Base-by-base conservation (phyloP, 2,329 filamentous ascomycete genomes). In the Corniculantispora saksenae region DNA sequence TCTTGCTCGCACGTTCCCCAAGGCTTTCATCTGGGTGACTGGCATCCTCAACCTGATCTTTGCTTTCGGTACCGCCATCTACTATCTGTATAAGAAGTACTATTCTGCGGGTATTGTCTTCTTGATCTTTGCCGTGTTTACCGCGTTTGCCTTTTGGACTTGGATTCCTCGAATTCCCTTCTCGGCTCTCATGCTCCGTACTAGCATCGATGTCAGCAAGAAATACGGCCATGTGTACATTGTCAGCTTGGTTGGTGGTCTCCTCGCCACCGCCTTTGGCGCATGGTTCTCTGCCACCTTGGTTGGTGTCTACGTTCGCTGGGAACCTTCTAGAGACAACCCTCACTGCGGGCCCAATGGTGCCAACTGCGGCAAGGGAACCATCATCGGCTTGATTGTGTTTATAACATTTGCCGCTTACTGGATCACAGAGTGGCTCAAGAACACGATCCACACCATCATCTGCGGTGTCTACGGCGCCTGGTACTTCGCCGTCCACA, bases 81-180 rank as follows among this genome's bases (percentile, higher is more conserved):
- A 93, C 78, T 97, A 97, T 82, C 86, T 97, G 53, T 88, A 84
- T 66, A 83, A 87, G 51, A 85, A 85, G 65, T 92, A 94, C 75
- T 97, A 89, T 79, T 91, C 89, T 8, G 93, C 91, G 13, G 94
- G 92, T 43, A 94, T 97, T 48, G 89, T 97, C 0, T 97, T 95
- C 76, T 81, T 97, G 17, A 74, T 97, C 64, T 96, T 97, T 73
- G 83, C 86, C n/a, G 50, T 91, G 56, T 94, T 97, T 77, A 86
- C 90, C 66, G 85, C 92, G 64, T 84, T 97, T 73, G 93, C 89
- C 74, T 97, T 97, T 80, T 89, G 91, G 73, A 90, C 87, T 58
- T 98, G 94, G 94, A 94, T 94, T 63, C 89, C 87, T 21, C 86
- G 94, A 60, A 97, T 98, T 66, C 94, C 93, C 0, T 97, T 97